Percentiles rank a stretch among this genome's conserved stretches.
Conservation (phyloP, 345 rosid species). For the Firmiana major region DNA sequence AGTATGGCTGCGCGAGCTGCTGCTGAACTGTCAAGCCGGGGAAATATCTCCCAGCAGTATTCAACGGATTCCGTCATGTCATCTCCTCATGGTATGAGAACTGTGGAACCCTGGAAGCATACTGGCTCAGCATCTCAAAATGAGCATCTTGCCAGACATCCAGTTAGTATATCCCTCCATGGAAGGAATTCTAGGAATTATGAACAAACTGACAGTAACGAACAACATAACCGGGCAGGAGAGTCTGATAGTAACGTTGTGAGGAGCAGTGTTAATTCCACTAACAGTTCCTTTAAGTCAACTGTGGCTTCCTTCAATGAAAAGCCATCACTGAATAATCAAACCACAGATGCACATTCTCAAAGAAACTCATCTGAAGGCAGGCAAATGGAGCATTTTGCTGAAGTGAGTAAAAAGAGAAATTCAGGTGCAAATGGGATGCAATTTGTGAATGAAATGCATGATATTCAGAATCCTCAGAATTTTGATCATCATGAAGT, state of each 20-base stretch:
- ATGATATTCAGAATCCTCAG: constrained; percentile 19
- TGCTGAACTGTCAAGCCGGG: constrained; percentile 81
- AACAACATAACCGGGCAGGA: constrained; percentile 25
- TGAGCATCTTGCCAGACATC: constrained; percentile 24
- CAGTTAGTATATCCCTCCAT: constrained; percentile 13
- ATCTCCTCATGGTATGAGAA: constrained; percentile 29
- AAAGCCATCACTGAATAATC: constrained; percentile 15
- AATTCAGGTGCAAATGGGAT: constrained; percentile 36
- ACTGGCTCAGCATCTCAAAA: constrained; percentile 29
- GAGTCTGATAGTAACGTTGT: constrained; percentile 18
- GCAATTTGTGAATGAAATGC: constrained; percentile 19
- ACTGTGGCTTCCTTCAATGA: constrained; percentile 26
- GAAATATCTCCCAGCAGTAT: constrained; percentile 35
- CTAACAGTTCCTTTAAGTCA: constrained; percentile 29
- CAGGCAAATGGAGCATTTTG: constrained; percentile 25
- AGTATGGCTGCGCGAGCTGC: constrained; percentile 96
- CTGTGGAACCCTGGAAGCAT: not conserved
- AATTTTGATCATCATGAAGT: constrained; percentile 25
- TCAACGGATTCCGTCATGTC: constrained; percentile 33
- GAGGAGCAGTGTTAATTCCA: constrained; percentile 21
- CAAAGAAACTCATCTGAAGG: constrained; percentile 37
- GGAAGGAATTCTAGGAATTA: constrained; percentile 23
- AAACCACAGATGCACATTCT: constrained; percentile 37
- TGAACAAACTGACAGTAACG: constrained; percentile 21
- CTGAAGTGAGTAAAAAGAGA: constrained; percentile 28